Conservation (phyloP, 805 yeast species). For the Novakomyces olei region DNA sequence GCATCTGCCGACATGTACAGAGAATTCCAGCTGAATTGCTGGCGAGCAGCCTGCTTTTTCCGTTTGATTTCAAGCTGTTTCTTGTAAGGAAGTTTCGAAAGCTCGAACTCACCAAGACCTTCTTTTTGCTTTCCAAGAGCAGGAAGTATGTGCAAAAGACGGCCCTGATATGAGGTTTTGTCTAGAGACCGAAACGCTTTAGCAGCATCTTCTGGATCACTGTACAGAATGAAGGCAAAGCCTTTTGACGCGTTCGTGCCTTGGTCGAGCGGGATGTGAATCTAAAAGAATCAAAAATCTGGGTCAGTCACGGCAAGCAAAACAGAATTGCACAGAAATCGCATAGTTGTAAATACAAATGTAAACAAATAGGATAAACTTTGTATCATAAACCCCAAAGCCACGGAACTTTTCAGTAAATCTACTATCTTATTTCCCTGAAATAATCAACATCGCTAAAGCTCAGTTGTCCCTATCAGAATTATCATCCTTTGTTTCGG, state of each 20-base stretch:
- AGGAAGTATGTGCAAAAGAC: conserved; percentile 72
- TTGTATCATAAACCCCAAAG: conserved; percentile 7
- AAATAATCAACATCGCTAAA: too few relatives aligned
- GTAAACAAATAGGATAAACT: conserved; percentile 7
- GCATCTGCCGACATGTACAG: conserved; percentile 74
- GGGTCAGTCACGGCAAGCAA: too few relatives aligned
- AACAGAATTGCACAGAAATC: too few relatives aligned
- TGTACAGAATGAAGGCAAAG: conserved; percentile 63
- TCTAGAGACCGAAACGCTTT: conserved; percentile 54
- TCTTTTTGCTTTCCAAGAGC: conserved; percentile 54
- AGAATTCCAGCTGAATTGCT: conserved; percentile 88
- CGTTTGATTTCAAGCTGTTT: conserved; percentile 70
- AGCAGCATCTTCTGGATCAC: conserved; percentile 48
- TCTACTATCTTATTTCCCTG: too few relatives aligned
- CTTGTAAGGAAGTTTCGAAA: conserved; percentile 76
- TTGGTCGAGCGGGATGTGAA: conserved; percentile 76
- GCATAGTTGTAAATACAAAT: too few relatives aligned
- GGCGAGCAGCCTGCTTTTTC: conserved; percentile 63
- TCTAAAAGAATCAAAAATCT: too few relatives aligned
- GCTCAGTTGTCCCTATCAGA: too few relatives aligned
- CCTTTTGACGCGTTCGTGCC: conserved; percentile 84
- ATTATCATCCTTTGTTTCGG: too few relatives aligned
- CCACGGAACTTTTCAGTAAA: too few relatives aligned
- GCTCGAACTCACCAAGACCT: conserved; percentile 69
- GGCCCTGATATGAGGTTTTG: conserved; percentile 81